Evolutionary conservation across 1,139 yeast genomes (phyloP), one percentile per base, ranked within the genome.

Genomic region (Taphrina betulina): DNA sequence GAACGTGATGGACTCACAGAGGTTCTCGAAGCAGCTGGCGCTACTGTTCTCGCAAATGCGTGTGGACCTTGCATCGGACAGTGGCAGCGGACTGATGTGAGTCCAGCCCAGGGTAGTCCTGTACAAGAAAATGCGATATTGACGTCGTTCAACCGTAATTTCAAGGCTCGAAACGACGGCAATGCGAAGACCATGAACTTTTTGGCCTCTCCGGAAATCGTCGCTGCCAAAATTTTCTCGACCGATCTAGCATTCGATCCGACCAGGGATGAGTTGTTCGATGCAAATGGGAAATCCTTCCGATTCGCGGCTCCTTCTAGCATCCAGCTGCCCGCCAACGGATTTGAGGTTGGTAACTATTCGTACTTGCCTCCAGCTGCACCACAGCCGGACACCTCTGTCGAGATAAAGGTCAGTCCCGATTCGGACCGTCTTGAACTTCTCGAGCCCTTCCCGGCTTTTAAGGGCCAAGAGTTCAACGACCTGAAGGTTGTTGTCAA

Each of bases 1-100:
- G 96, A 88, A 72, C 82, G 96, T 71, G 97, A 92, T 69, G 97
- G 97, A 16, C 77, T 86, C 63, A 80, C 85, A 57, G 79, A 83
- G 41, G 81, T 85, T 35, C 88, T 92, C 68, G 83, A 83, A 69
- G 78, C 82, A 50, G 85, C 83, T 65, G 96, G 96, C 58, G 97
- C 95, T 52, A 77, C 81, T 55, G 96, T 92, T 16, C 76, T 92
- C 63, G 96, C 97, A 41, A 92, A 92, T 68, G 98, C 98, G 14
- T 92, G 98, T 76, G 98, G 98, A 59, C 98, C 97, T 62, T 92
- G 98, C 77, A 92, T 92, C 67, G 98, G 98, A 54, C 97, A 92
- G 75, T 92, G 98, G 98, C 96, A 89, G 69, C 82, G 98, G 73
- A 76, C 83, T 53, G 83, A 84, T 70, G 79, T 78, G 56, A 80